Percentiles rank a stretch among this genome's conserved stretches.
Evolutionary conservation across 2,329 filamentous ascomycete genomes (phyloP).

Genomic region (Penicillium polonicum): DNA sequence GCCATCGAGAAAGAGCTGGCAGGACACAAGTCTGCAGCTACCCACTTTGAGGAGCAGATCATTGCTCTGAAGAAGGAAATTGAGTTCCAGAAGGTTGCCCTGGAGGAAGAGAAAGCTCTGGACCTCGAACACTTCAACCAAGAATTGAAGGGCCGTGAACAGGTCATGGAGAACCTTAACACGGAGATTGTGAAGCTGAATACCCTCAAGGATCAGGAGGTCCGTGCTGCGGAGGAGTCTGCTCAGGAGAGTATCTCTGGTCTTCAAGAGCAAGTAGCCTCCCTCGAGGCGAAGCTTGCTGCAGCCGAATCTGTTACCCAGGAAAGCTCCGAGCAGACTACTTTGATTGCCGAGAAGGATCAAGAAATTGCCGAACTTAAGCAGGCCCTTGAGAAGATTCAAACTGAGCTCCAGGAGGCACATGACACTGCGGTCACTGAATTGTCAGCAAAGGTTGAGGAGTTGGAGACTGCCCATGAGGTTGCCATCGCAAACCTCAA

Average conservation of each 20-base stretch:
- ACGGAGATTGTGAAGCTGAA: conserved; percentile 38
- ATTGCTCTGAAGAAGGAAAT: conserved; percentile 33
- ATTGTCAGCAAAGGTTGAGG: conserved; percentile 27
- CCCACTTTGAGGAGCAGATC: conserved; percentile 32
- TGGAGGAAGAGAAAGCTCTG: conserved; percentile 35
- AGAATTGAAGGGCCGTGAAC: conserved; percentile 38
- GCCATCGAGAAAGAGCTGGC: conserved; percentile 36
- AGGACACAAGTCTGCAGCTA: conserved; percentile 33
- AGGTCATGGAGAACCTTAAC: conserved; percentile 41
- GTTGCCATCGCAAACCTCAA: conserved; percentile 31
- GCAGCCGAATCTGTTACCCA: conserved; percentile 32
- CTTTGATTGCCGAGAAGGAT: conserved; percentile 37
- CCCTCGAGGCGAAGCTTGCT: conserved; percentile 37
- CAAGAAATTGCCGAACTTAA: conserved; percentile 37
- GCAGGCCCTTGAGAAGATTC: conserved; percentile 33
- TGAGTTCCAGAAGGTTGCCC: conserved; percentile 29
- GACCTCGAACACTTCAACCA: conserved; percentile 32
- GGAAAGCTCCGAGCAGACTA: conserved; percentile 26
- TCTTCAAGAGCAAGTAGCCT: conserved; percentile 38
- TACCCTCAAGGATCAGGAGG: conserved; percentile 38
- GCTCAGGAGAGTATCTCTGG: conserved; percentile 28
- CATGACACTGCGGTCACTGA: conserved; percentile 23
- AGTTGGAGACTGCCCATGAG: conserved; percentile 32
- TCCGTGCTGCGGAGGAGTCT: conserved; percentile 35
- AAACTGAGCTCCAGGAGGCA: conserved; percentile 35